phyloP scores from a whole-genome alignment of 116 monocot genomes.

The Posidonia oceanica region DNA sequence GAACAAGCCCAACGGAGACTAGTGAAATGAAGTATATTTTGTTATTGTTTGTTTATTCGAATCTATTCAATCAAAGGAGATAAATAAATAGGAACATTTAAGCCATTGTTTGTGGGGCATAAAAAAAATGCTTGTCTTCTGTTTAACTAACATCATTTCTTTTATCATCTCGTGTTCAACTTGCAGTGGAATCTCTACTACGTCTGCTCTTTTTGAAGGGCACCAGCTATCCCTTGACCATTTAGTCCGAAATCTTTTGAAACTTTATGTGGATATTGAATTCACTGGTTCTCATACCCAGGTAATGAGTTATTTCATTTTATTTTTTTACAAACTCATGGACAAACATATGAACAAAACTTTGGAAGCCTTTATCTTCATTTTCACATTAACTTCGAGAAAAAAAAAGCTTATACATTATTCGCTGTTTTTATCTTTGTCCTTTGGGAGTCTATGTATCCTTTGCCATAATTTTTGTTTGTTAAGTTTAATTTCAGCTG shows the following conservation, averaged over 20 bases:
- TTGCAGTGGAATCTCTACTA: constrained; percentile 60
- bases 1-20: background rate
- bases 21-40: background rate
- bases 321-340: background rate
- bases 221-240: constrained; percentile 83
- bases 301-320: constrained; percentile 26
- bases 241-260: constrained; percentile 83
- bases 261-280: constrained; percentile 97
- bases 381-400: background rate
- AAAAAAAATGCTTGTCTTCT: too few species aligned
- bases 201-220: constrained; percentile 82
- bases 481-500: background rate
- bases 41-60: background rate
- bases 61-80: background rate
- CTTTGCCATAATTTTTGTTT: background rate
- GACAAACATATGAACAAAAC: background rate
- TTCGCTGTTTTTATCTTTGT: too few species aligned
- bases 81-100: too few species aligned
- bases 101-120: too few species aligned
- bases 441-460: background rate
- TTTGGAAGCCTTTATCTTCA: background rate
- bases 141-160: background rate
- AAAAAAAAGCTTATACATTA: too few species aligned
- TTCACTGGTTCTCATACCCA: constrained; percentile 98
- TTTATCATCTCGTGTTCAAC: background rate